Evolutionary conservation across 2,329 filamentous ascomycete genomes (phyloP), one percentile per base, ranked within the genome.

Genomic region (Fusarium sp.): DNA sequence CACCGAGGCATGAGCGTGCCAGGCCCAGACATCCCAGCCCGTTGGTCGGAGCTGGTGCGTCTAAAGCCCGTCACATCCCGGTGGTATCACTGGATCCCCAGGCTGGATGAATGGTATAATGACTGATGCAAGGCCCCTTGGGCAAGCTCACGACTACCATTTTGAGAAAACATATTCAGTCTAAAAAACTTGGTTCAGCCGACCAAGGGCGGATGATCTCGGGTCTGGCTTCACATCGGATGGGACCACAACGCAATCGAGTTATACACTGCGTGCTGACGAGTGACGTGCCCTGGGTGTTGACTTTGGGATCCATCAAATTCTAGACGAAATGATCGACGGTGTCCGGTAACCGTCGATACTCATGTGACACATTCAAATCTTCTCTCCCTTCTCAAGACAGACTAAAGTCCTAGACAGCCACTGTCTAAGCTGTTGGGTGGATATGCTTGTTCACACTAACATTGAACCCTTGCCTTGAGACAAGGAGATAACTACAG

Each of bases 251-350:
- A n/a, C 21, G 23, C 23, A 54, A 28, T 40, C 18, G 19, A 38
- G 50, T 28, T 37, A 52, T 50, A 28, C n/a, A 11, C 21, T 33
- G 13, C 16, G 46, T 23, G n/a, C n/a, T 65, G 42, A 64, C 37
- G 42, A 40, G 46, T 67, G 54, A 46, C 40, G 32, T 19, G 33
- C 58, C 37, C 37, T 52, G 32, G 32, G 28, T 49, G 50, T 56
- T 43, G 47, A 44, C 50, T 58, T 43, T 53, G 46, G 38, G 44
- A 52, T 62, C 58, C 30, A 32, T 60, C 59, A 56, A 56, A 63
- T 74, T 76, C 75, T 68, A 67, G 64, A 73, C 64, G 54, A 60
- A 69, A 47, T 62, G 76, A 77, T 78, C 74, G 72, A 59, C 76
- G 43, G 37, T 42, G 44, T 57, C 43, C 30, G 52, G 52, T 56